Evolutionary conservation across 805 yeast genomes (phyloP), one percentile per base, ranked within the genome.

Genomic region (Kodamaea laetipori): DNA sequence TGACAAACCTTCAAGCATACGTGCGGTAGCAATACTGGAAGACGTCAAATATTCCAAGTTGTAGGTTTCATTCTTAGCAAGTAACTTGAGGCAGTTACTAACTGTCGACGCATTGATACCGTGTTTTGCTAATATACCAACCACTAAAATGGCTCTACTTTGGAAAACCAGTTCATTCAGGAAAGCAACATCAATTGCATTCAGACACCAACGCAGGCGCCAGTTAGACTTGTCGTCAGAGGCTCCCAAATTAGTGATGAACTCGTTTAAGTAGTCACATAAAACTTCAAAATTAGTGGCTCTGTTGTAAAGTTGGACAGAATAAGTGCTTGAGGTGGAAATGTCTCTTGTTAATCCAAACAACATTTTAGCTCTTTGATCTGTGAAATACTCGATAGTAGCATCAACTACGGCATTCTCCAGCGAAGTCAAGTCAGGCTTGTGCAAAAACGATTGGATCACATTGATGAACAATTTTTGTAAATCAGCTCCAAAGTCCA

Each of bases 301-400:
- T 31, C 71, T 65, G 48, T 69, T 76, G 39, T 55, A 67, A 12
- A 60, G 40, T 57, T 70, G 74, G 50, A 55, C 46, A 45, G 71
- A 39, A 51, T 63, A 74, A 13, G 41, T 42, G 19, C 70, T 61
- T 0, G 56, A 41, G 18, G 57, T 63, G 37, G 71, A 64, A 4
- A 49, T 35, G 15, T 66, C 74, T 56, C 86, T 77, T 4, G 80
- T 81, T 48, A 84, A 67, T 0, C 92, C 92, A 63, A 84, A 84
- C 44, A 86, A 64, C 72, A 84, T 74, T 50, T 78, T 80, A 11
- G 81, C 79, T 53, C 88, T 71, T 38, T 83, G 86, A n/a, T 84
- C 80, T 39, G 77, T 71, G 39, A 78, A 66, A 39, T 67, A 64
- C 7, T 62, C 66, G 28, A 78, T 74, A 2, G 82, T 71, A 1